Base-by-base conservation (phyloP, 371 early-diverging fungal genomes). In the Mucor plumbeus region DNA sequence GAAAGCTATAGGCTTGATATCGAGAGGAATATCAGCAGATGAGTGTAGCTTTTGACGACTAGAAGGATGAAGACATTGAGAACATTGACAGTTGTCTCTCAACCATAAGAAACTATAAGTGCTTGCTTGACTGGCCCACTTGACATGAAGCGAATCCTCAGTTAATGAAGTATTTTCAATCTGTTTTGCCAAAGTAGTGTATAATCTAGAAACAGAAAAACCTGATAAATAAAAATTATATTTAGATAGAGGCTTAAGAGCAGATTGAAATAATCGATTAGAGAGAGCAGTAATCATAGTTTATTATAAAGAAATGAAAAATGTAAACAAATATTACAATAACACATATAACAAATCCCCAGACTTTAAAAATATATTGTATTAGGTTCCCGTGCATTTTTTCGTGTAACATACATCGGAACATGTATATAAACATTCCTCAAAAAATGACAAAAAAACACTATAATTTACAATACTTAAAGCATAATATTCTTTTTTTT, bases 31-130 rank as follows among this genome's bases (percentile, higher is more conserved):
- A 60, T 94, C 88, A n/a, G 87, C 91, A 5, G 87, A 89, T 0
- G 93, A 90, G 74, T 92, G 91, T 35, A 92, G 78, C 74, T 94
- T 95, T 74, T 95, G 95, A 14, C 86, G 80, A 58, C 82, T 93
- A 31, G 83, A 73, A 5, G 93, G 91, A 68, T 94, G 93, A 17
- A 93, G 71, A 65, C 93, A 94, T 7, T 67, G 67, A 8, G 86
- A 77, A 70, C 94, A 95, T 26, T 75, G 91, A 67, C 94, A 95
- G 70, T 92, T 89, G 75, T 95, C 95, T 34, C 93, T 86, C 11
- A 95, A 85, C 95, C 95, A 95, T 11, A 87, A 61, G 69, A 85
- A 81, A 69, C 88, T 83, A 72, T 87, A 90, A 13, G 68, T 62
- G 44, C 70, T 66, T 31, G 63, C 59, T 10, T 47, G 47, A 5